phyloP scores from a whole-genome alignment of 345 rosid genomes.

The Salix udensis region DNA sequence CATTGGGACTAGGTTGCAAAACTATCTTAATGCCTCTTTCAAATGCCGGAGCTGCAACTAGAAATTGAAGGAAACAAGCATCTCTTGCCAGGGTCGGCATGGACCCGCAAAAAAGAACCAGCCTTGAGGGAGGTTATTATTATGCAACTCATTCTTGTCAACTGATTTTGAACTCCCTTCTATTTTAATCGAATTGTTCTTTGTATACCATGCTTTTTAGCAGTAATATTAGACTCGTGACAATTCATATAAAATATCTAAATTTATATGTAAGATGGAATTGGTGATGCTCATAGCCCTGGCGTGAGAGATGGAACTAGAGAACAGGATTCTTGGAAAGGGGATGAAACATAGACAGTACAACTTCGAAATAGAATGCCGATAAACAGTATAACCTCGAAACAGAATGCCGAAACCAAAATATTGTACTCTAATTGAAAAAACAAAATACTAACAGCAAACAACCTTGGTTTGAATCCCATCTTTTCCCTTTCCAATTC shows the following conservation, averaged over 20 bases:
- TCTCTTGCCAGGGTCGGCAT: background rate
- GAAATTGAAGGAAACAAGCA: background rate
- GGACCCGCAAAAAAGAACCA: background rate
- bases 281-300: background rate
- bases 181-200: background rate
- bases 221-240: background rate
- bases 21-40: background rate
- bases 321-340: too few species aligned
- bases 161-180: background rate
- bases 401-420: too few species aligned
- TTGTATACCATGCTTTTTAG: background rate
- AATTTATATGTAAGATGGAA: background rate
- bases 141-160: background rate
- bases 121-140: background rate
- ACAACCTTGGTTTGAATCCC: too few species aligned
- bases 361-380: too few species aligned
- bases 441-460: too few species aligned
- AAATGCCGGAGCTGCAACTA: background rate
- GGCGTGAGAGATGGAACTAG: background rate
- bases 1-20: constrained; percentile 57
- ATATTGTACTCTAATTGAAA: too few species aligned
- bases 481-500: too few species aligned
- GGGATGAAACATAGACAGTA: too few species aligned
- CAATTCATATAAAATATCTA: too few species aligned
- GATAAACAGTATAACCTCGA: too few species aligned